phyloP scores from a whole-genome alignment of 345 rosid species.

The Iberis pinnata region DNA sequence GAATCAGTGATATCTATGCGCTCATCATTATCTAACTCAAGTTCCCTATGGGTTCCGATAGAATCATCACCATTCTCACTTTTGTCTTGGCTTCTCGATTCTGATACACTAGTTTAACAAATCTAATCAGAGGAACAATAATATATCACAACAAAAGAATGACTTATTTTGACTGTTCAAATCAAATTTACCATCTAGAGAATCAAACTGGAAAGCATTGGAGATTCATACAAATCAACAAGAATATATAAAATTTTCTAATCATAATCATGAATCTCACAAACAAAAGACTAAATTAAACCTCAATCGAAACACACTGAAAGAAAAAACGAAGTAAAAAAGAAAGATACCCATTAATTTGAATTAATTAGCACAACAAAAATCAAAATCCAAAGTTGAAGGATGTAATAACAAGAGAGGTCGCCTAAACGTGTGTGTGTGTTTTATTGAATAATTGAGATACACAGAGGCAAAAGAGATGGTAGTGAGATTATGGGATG shows the following conservation, averaged over 20 bases:
- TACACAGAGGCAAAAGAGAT: conserved; percentile 17
- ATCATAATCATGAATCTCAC: conserved; percentile 10
- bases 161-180: conserved; percentile 11
- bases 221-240: not conserved
- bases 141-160: not conserved
- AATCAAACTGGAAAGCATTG: conserved; percentile 8
- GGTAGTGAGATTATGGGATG: conserved; percentile 1
- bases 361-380: conserved; percentile 2
- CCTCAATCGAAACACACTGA: conserved; percentile 4
- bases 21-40: conserved; percentile 30
- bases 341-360: conserved; percentile 31
- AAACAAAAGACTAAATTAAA: not conserved
- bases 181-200: not conserved
- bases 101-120: conserved; percentile 35
- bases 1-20: conserved; percentile 32
- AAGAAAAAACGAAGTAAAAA: not conserved
- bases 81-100: conserved; percentile 49
- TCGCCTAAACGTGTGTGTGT: conserved; percentile 2
- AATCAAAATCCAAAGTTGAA: conserved; percentile 17
- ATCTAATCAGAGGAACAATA: no score
- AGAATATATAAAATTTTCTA: not conserved
- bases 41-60: conserved; percentile 33
- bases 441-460: conserved; percentile 27
- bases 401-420: conserved; percentile 12
- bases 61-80: conserved; percentile 43